Evolutionary conservation across 768 basidiomycete species (phyloP).

Genomic region (Saitozyma sp.): DNA sequence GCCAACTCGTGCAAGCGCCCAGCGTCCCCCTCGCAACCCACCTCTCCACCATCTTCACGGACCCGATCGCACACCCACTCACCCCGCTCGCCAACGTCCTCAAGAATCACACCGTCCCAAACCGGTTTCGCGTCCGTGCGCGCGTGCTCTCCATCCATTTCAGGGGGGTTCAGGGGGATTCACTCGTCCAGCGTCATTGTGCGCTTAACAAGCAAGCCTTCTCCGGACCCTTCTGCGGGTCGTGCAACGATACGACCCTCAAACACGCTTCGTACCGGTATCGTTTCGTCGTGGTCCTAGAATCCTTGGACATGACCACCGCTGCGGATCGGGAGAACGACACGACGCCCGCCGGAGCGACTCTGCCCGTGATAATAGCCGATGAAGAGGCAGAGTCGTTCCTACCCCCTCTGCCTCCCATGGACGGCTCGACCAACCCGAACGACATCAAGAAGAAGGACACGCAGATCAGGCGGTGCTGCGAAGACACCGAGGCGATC

Average conservation of each 20-base stretch:
- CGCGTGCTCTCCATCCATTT: slow-evolving; percentile 24
- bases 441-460: slow-evolving; percentile 23
- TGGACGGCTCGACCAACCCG: slow-evolving; percentile 8
- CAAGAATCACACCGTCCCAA: slow-evolving; percentile 25
- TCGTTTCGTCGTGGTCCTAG: slow-evolving; percentile 31
- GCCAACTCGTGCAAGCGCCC: not conserved
- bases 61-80: slow-evolving; percentile 18
- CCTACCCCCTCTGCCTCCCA: slow-evolving; percentile 33
- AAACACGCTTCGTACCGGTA: slow-evolving; percentile 32
- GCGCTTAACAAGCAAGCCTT: slow-evolving; percentile 8
- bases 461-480: slow-evolving; percentile 7
- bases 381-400: slow-evolving; percentile 35
- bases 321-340: not conserved
- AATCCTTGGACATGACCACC: slow-evolving; percentile 1
- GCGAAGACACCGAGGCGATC: slow-evolving; percentile 14
- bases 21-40: not conserved
- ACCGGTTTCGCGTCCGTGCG: slow-evolving; percentile 32
- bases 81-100: slow-evolving; percentile 27
- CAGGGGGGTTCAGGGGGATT: slow-evolving; percentile 2
- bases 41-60: slow-evolving; percentile 16
- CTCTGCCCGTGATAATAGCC: slow-evolving; percentile 24
- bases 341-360: not conserved
- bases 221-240: slow-evolving; percentile 18
- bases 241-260: slow-evolving; percentile 30
- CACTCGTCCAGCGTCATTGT: not conserved